Base-by-base conservation (phyloP, 441 rosid species). In the Pelargonium hybrid region DNA sequence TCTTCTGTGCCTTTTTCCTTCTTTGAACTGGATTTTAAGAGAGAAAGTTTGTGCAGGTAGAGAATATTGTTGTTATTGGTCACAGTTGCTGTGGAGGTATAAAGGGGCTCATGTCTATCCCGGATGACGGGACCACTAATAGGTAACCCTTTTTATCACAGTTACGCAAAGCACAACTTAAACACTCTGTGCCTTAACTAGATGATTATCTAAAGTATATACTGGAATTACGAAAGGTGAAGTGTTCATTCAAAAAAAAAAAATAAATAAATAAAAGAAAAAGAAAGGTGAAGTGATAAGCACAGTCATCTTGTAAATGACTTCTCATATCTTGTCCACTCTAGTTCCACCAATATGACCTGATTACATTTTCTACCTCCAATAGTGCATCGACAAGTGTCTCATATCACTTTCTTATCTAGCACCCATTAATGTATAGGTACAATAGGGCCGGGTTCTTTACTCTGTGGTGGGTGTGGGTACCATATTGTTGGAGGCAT, bases 61-160 rank as follows among this genome's bases (percentile, higher is more conserved):
- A 80, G 73, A 80, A 87, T 85, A 94, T 94, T 34, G 87, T 94
- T 67, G 97, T 94, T 41, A 91, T 93, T 54, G 98, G 98, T 2
- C 98, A 93, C 88, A 93, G 97, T 59, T 80, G 83, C 69, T 91
- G 98, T 71, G 98, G 98, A 72, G 98, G 98, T 14, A 94, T 94
- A 73, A 91, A 94, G 84, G 98, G 98, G 8, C 94, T 94, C 50
- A 91, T 94, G 98, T 82, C 96, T 71, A 90, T 91, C 88, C 80
- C 92, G 20, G 87, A 67, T 18, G 96, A 94, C 31, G 97, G 96
- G 73, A 73, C 73, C 66, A 78, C 71, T 76, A 79, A 96, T 9
- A 94, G 97, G 98, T 94, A 84, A 21, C 76, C 25, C 25, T 31
- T 54, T 54, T 18, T 54, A 17, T 54, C 18, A 17, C 25, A 52